These are phyloP conservation scores for Ogataea hybrid DNA, from an alignment of 1,139 yeast genomes.

Conservation along the genomic window DNA sequence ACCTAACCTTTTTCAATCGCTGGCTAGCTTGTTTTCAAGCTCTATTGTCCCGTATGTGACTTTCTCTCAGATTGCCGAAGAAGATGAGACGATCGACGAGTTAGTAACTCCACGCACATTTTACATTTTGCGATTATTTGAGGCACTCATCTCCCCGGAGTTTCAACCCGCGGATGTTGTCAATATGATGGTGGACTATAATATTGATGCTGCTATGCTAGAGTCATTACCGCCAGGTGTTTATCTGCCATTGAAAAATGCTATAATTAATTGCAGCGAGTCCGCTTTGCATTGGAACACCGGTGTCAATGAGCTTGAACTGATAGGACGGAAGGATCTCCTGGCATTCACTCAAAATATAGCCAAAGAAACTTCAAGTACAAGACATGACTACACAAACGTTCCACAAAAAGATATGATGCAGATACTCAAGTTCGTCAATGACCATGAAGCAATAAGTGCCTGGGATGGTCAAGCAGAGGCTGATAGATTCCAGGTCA, in stretches of 20 bases:
- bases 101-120: slow-evolving; percentile 64
- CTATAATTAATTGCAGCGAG: slow-evolving; percentile 56
- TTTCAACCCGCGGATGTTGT: slow-evolving; percentile 54
- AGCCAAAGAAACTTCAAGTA: slow-evolving; percentile 4
- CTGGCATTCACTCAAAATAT: slow-evolving; percentile 28
- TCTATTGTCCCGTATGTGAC: slow-evolving; percentile 55
- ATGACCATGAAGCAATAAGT: slow-evolving; percentile 48
- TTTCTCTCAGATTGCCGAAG: slow-evolving; percentile 67
- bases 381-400: slow-evolving; percentile 4
- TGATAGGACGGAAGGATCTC: slow-evolving; percentile 70
- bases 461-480: slow-evolving; percentile 72
- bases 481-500: slow-evolving; percentile 60
- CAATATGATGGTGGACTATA: slow-evolving; percentile 55
- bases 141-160: slow-evolving; percentile 54
- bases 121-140: slow-evolving; percentile 57
- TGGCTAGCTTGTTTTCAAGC: slow-evolving; percentile 47
- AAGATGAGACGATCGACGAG: slow-evolving; percentile 58
- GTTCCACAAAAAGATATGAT: slow-evolving; percentile 39
- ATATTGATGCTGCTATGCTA: slow-evolving; percentile 49
- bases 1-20: slow-evolving; percentile 54
- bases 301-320: slow-evolving; percentile 45
- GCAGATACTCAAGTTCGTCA: slow-evolving; percentile 44
- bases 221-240: slow-evolving; percentile 78
- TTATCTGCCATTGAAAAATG: slow-evolving; percentile 60
- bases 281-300: slow-evolving; percentile 45